These are phyloP conservation scores for Corymbia calophylla DNA, from an alignment of 441 rosid genomes.

Conservation along the genomic window DNA sequence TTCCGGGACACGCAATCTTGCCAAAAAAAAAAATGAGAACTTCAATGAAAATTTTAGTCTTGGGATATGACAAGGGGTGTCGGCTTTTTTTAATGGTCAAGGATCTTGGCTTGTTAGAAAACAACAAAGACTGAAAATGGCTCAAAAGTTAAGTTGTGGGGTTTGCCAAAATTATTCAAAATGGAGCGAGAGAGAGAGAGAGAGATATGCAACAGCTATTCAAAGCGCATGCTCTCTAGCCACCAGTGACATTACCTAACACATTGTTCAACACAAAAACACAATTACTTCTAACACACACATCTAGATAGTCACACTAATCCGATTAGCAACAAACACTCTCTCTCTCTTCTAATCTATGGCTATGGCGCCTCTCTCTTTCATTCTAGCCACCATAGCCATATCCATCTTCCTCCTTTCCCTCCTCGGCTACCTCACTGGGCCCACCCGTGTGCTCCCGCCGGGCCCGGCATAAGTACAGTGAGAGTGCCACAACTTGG, in stretches of 20 bases:
- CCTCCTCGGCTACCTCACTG: slow-evolving; percentile 12
- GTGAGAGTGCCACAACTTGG: no score
- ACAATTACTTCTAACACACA: background rate
- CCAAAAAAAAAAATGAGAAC: background rate
- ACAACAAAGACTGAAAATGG: background rate
- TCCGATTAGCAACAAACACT: background rate
- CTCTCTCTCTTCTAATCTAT: background rate
- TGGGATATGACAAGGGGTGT: background rate
- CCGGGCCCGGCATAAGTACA: no score
- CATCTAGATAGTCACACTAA: background rate
- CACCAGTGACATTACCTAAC: background rate
- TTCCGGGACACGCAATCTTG: background rate
- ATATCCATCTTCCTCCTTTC: slow-evolving; percentile 9
- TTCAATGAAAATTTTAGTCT: background rate
- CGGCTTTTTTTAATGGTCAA: background rate
- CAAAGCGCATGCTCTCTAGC: background rate
- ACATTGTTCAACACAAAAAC: background rate
- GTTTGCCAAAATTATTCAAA: background rate
- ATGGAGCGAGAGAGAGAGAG: background rate
- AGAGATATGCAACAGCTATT: background rate
- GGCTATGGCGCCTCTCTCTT: background rate
- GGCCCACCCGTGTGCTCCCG: slow-evolving; percentile 25
- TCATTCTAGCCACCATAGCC: background rate
- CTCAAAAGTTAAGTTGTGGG: background rate
- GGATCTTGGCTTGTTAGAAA: background rate